Evolutionary conservation across 2,329 filamentous ascomycete species (phyloP).

Genomic region (Domatiomyces globalis): DNA sequence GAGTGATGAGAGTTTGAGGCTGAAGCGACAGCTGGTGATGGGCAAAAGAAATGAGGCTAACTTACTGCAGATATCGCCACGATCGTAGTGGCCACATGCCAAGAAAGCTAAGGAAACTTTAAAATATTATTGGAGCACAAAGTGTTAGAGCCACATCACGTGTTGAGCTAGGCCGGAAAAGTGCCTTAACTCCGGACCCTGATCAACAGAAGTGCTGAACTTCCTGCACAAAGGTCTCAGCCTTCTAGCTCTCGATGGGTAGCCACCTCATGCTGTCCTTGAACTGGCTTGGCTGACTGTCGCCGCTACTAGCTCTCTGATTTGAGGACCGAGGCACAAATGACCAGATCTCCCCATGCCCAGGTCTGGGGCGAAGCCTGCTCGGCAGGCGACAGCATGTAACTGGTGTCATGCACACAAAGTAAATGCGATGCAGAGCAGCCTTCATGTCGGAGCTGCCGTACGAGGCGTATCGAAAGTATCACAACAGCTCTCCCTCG

Average conservation of each 20-base stretch:
- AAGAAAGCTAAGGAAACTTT: background rate
- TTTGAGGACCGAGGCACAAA: too few species aligned
- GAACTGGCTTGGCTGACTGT: too few species aligned
- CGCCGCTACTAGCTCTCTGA: too few species aligned
- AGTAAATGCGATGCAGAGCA: conserved; percentile 20
- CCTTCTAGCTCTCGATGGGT: too few species aligned
- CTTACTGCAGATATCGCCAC: background rate
- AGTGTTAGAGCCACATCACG: background rate
- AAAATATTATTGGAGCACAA: background rate
- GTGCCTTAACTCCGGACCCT: too few species aligned
- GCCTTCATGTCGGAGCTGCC: conserved; percentile 20
- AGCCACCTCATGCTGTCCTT: too few species aligned
- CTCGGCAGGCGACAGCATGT: conserved; percentile 11
- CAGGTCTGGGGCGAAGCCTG: background rate
- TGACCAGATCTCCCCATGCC: background rate
- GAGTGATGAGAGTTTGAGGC: background rate
- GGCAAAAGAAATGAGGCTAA: background rate
- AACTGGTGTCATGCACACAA: conserved; percentile 20
- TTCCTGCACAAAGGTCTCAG: too few species aligned
- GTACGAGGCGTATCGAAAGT: conserved; percentile 15
- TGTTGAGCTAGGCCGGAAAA: background rate
- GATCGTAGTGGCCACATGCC: background rate
- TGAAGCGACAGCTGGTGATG: background rate
- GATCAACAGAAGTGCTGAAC: too few species aligned
- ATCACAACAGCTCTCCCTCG: conserved; percentile 17